Conservation (phyloP, 129 eudicot species). For the Lactuca sativa region DNA sequence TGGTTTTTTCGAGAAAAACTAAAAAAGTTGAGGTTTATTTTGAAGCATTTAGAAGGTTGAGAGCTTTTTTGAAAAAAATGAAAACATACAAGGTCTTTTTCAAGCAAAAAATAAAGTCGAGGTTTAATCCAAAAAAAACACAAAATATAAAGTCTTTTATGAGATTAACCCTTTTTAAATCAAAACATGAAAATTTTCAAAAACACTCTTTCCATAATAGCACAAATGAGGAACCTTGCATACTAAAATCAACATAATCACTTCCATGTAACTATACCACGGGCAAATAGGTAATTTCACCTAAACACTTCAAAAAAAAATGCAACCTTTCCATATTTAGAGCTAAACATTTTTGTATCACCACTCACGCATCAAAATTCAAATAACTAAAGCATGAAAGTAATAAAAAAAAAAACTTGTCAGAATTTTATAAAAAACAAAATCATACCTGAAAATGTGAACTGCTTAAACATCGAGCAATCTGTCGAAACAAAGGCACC, state of each 20-base stretch:
- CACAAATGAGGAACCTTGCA: background rate
- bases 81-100: too few species aligned
- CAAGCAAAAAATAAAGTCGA: too few species aligned
- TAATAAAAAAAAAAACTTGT: background rate
- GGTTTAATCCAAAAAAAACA: too few species aligned
- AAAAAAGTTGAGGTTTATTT: too few species aligned
- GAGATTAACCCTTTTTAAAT: background rate
- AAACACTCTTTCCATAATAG: background rate
- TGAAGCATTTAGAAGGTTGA: too few species aligned
- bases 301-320: background rate
- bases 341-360: background rate
- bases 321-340: background rate
- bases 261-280: background rate
- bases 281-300: constrained; percentile 6
- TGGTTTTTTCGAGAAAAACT: too few species aligned
- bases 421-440: background rate
- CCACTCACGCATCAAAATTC: background rate
- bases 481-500: constrained; percentile 71
- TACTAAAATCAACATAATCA: constrained; percentile 6
- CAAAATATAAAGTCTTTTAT: too few species aligned
- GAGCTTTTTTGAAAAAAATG: too few species aligned
- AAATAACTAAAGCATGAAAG: constrained; percentile 8
- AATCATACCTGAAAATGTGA: constrained; percentile 68
- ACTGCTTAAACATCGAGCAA: constrained; percentile 64
- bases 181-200: too few species aligned